Percentiles rank a stretch among this genome's conserved stretches.
phyloP scores from a whole-genome alignment of 306 rosid species.

The Notholithocarpus densiflorus region DNA sequence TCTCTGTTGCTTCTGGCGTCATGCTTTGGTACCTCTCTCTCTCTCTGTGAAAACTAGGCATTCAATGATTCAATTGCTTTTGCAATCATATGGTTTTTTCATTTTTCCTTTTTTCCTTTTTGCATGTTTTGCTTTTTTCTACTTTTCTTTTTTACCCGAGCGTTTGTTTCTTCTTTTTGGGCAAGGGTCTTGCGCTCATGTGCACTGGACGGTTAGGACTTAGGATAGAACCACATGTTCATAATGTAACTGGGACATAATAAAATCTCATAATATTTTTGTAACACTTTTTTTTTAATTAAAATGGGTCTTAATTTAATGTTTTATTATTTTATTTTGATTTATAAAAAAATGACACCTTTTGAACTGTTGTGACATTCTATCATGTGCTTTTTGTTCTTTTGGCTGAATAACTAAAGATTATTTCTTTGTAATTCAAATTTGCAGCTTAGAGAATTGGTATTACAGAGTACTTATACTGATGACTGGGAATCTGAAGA shows the following conservation, averaged over 20 bases:
- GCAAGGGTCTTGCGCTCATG: no score
- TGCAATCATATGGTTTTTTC: no score
- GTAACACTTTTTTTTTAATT: no score
- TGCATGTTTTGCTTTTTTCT: not conserved
- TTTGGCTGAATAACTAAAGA: not conserved
- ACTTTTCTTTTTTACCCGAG: not conserved
- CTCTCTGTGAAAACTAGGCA: not conserved
- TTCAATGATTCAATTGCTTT: not conserved
- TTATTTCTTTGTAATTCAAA: not conserved
- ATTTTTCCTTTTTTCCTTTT: no score
- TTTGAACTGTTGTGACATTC: no score
- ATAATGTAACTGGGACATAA: no score
- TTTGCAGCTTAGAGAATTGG: slow-evolving; percentile 81
- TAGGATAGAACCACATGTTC: not conserved
- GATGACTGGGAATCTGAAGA: slow-evolving; percentile 71
- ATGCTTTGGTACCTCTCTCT: slow-evolving; percentile 59
- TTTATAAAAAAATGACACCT: no score
- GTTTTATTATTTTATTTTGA: not conserved
- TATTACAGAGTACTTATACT: slow-evolving; percentile 65
- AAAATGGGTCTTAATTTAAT: no score
- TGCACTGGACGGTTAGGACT: no score
- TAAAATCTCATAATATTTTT: no score
- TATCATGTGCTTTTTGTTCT: no score
- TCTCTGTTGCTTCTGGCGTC: slow-evolving; percentile 73
- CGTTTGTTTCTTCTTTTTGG: no score